Base-by-base conservation (phyloP, 331 rosid genomes). In the Phaseolus coccineus region DNA sequence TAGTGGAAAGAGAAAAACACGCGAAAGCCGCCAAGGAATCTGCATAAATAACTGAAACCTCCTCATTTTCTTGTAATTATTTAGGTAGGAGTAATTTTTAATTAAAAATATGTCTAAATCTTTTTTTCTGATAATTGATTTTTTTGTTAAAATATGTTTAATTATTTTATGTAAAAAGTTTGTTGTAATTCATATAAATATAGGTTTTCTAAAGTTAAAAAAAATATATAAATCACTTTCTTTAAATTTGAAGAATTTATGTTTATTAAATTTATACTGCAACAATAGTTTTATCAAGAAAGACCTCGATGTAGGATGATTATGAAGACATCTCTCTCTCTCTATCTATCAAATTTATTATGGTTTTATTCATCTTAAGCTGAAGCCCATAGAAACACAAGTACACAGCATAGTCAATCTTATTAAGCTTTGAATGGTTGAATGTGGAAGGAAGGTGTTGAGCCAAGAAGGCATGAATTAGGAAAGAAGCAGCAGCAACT, bases 371-470 rank as follows among this genome's bases (percentile, higher is more conserved):
- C 48, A 14, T 40, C 8, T 66, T 19, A 40, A 25, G 2, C 5
- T 51, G 33, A 57, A 50, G 22, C 6, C 4, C 10, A 14, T 2
- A 13, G 48, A 37, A 74, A 80, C 9, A 69, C 15, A 39, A 33
- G 39, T 30, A 35, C 66, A 24, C 31, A 39, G 56, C 16, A 50
- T 6, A 30, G 77, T 86, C 91, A 86, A 86, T 86, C 75, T 14
- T 62, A 6, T 22, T 35, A 4, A 64, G 79, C 79, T 51, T 77
- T 78, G 84, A 55, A 37, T 76, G 56, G 79, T 55, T 84, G 71
- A 78, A 75, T 77, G 83, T 50, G 76, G 87, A 87, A 72, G 61
- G 72, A 40, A 50, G 50, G 69, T 19, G 62, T 52, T 79, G 66
- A 63, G 42, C 46, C 52, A 64, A 28, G 6, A 62, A 22, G 52